Evolutionary conservation across 1,284 basidiomycete species (phyloP), one percentile per base, ranked within the genome.

Genomic region (Anthracocystis panici-leucophaei): DNA sequence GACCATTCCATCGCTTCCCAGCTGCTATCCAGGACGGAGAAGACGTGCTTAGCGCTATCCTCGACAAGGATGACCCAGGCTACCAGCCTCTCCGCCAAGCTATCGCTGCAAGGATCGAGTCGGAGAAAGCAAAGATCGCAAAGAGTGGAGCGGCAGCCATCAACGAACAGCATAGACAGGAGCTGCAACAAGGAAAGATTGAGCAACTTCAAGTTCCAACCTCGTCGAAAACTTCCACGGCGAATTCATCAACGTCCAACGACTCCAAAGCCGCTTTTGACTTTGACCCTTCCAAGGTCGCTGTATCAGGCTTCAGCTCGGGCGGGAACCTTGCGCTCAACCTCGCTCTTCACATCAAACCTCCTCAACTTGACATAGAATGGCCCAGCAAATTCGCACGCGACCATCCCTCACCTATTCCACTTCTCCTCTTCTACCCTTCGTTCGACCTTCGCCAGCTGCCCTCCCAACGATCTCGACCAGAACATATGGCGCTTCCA

Each of bases 261-360:
- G 27, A 27, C 4, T 27, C 27, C 27, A 27, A 27, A 3, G 3
- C 27, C 27, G 4, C 27, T 27, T 67, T 75, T 44, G 42, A 45
- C 42, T 82, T 75, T 21, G 68, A 82, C 50, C 10, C 57, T 0
- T 29, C 42, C 31, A 71, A 68, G 25, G 41, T 80, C 11, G 69
- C 75, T 7, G 49, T 81, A 38, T 78, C 76, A 14, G 82, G 82
- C 29, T 81, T 80, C 63, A 78, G 75, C 51, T 81, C 81, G 0
- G 82, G 82, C 20, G 82, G 77, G 21, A 82, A 82, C 31, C 71
- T 84, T 23, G 81, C 81, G 0, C 61, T 84, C 58, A 76, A 76
- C 41, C 59, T 76, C 0, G 74, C 65, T 1, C 69, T 76, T 8
- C 69, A 76, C 59, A 67, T 76, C 51, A 42, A 62, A 25, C 74